Percentiles rank a stretch among this genome's conserved stretches.
Conservation (phyloP, 768 basidiomycete species). For the Leccinum ochraceum region DNA sequence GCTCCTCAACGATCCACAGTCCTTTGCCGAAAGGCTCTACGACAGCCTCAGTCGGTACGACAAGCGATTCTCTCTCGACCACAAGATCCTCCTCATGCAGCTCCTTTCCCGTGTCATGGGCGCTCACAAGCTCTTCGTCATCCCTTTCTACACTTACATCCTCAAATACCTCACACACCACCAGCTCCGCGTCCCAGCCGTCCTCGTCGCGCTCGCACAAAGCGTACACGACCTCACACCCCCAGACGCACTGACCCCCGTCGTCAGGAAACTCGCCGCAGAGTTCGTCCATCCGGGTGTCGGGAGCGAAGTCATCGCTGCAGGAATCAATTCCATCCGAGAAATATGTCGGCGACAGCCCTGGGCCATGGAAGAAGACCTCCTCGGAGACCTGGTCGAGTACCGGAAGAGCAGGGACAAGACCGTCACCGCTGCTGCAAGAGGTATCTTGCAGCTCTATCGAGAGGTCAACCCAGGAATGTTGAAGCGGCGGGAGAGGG, state of each 20-base stretch:
- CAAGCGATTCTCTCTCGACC: conserved; percentile 94
- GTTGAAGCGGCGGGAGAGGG: conserved; percentile 85
- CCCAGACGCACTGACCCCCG: conserved; percentile 87
- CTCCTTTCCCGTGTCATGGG: conserved; percentile 94
- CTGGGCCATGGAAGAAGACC: conserved; percentile 95
- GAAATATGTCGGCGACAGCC: conserved; percentile 95
- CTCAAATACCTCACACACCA: conserved; percentile 91
- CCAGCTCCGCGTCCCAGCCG: conserved; percentile 89
- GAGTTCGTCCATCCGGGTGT: conserved; percentile 99
- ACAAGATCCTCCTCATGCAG: conserved; percentile 97
- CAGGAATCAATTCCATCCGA: conserved; percentile 93
- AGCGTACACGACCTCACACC: conserved; percentile 95
- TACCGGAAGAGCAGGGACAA: conserved; percentile 97
- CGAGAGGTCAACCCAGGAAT: conserved; percentile 95
- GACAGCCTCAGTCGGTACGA: conserved; percentile 82
- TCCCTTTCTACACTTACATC: conserved; percentile 95
- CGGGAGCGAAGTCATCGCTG: conserved; percentile 91
- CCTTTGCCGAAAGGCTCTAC: conserved; percentile 92
- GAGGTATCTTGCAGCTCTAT: conserved; percentile 86
- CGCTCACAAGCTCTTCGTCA: conserved; percentile 87
- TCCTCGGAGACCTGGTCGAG: conserved; percentile 89
- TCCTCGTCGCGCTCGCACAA: conserved; percentile 92
- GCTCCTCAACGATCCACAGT: conserved; percentile 92
- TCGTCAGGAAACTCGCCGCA: conserved; percentile 86
- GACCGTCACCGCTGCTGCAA: conserved; percentile 83